Conservation (phyloP, 495 filamentous ascomycete genomes). For the Astrocystis sublimbata region DNA sequence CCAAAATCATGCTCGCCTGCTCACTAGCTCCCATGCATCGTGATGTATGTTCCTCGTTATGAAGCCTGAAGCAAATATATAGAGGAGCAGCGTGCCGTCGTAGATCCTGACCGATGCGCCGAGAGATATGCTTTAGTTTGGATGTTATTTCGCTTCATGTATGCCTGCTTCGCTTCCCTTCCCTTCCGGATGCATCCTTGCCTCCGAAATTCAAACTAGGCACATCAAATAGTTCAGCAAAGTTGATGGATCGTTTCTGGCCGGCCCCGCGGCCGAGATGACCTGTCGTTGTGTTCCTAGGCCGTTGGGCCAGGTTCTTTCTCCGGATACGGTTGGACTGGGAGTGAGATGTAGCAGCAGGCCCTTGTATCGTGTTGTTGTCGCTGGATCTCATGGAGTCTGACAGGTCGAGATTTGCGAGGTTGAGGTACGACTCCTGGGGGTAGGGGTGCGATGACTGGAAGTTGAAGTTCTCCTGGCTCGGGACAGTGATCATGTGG, state of each 20-base stretch:
- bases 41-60: constrained; percentile 3
- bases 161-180: constrained; percentile 71
- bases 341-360: too few species aligned
- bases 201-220: constrained; percentile 61
- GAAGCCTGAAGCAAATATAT: constrained; percentile 5
- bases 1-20: too few species aligned
- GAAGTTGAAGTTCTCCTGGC: constrained; percentile 67
- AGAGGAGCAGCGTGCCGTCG: constrained; percentile 3
- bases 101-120: constrained; percentile 14
- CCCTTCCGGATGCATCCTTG: constrained; percentile 66
- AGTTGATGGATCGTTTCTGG: constrained; percentile 74
- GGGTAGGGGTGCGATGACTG: constrained; percentile 68
- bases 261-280: constrained; percentile 61
- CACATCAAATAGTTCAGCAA: constrained; percentile 84
- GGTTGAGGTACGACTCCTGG: constrained; percentile 66
- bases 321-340: constrained; percentile 26
- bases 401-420: constrained; percentile 53
- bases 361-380: constrained; percentile 26
- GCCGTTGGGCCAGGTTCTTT: constrained; percentile 38
- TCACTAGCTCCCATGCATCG: constrained; percentile 5
- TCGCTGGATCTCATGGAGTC: constrained; percentile 39
- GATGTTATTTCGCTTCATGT: constrained; percentile 41
- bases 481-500: constrained; percentile 37
- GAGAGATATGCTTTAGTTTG: constrained; percentile 16
- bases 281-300: constrained; percentile 43